These are phyloP conservation scores for Phytophthora pinifolia DNA, from an alignment of 352 stramenopile genomes.

Conservation along the genomic window DNA sequence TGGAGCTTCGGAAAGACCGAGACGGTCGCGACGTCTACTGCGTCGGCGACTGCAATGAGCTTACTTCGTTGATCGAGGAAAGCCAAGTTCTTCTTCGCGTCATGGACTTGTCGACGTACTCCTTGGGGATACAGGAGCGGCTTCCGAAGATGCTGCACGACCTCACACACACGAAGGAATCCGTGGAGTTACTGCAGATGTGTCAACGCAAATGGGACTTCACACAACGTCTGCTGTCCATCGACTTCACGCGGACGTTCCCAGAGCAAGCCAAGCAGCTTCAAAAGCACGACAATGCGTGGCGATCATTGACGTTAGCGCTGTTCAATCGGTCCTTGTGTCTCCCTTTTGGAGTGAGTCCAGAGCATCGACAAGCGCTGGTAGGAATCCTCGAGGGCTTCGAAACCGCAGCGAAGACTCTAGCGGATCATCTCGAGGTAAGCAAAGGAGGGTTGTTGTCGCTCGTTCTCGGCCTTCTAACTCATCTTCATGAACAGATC, in stretches of 20 bases:
- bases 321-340: constrained; percentile 55
- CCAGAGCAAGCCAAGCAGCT: constrained; percentile 58
- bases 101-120: constrained; percentile 74
- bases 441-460: too few species aligned
- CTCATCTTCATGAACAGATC: constrained; percentile 20
- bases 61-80: constrained; percentile 62
- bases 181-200: constrained; percentile 50
- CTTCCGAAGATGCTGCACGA: constrained; percentile 54
- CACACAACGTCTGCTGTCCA: constrained; percentile 57
- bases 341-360: constrained; percentile 52
- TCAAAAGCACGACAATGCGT: constrained; percentile 51
- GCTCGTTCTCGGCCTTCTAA: not conserved
- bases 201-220: constrained; percentile 74
- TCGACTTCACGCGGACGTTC: constrained; percentile 61
- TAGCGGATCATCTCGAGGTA: constrained; percentile 64
- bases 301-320: constrained; percentile 48
- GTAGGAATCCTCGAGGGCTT: constrained; percentile 52
- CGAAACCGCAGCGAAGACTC: constrained; percentile 41
- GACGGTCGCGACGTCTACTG: constrained; percentile 58
- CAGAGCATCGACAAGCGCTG: constrained; percentile 45
- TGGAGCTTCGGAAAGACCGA: constrained; percentile 47
- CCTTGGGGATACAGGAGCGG: constrained; percentile 46
- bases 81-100: constrained; percentile 71
- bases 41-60: constrained; percentile 57
- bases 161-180: constrained; percentile 47